Evolutionary conservation across 768 basidiomycete genomes (phyloP).

Genomic region (Dentipellis sp.): DNA sequence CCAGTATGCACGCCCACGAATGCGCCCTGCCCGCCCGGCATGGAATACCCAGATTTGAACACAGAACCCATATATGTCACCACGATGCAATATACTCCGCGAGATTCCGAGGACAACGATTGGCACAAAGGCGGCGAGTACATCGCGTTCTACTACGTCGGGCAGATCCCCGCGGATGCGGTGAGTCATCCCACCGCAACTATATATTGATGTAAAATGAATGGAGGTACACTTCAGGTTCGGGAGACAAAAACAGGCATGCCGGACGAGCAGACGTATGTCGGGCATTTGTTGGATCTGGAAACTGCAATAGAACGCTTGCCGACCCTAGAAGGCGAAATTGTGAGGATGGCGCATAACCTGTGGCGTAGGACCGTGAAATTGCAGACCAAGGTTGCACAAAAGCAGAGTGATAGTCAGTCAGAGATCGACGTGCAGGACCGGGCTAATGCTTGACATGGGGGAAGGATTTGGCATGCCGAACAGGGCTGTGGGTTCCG

Average conservation of each 20-base stretch:
- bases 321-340: slow-evolving; percentile 17
- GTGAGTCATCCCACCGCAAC: slow-evolving; percentile 25
- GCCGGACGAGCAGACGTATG: slow-evolving; percentile 44
- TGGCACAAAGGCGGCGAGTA: slow-evolving; percentile 36
- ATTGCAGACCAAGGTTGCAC: background rate
- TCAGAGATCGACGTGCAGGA: too few relatives aligned
- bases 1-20: slow-evolving; percentile 32
- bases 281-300: slow-evolving; percentile 31
- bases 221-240: slow-evolving; percentile 23
- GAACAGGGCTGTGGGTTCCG: too few relatives aligned
- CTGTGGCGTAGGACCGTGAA: slow-evolving; percentile 20
- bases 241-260: slow-evolving; percentile 43
- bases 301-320: slow-evolving; percentile 34
- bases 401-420: background rate
- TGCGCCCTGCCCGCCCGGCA: slow-evolving; percentile 31
- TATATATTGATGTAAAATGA: too few relatives aligned
- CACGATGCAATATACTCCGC: slow-evolving; percentile 21
- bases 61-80: slow-evolving; percentile 40
- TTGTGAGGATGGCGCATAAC: slow-evolving; percentile 32
- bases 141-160: slow-evolving; percentile 46
- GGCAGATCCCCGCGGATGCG: slow-evolving; percentile 40
- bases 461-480: too few relatives aligned
- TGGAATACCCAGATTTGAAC: slow-evolving; percentile 13
- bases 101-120: slow-evolving; percentile 1
- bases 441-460: too few relatives aligned